Evolutionary conservation across 2,329 filamentous ascomycete species (phyloP), one percentile per base, ranked within the genome.

Genomic region (Dactylella cylindrospora): DNA sequence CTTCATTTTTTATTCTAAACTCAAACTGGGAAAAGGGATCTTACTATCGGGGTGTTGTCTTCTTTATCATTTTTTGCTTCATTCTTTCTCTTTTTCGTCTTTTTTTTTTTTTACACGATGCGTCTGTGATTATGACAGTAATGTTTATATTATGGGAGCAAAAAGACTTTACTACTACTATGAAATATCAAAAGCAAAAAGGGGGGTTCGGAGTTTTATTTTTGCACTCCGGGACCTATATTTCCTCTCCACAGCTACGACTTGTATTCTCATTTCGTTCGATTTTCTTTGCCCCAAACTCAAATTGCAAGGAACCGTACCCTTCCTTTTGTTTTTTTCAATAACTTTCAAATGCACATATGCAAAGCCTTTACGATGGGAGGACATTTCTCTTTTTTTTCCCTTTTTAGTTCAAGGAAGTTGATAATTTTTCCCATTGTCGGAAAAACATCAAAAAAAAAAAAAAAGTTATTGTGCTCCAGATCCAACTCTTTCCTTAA

Each of bases 11-110:
- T 31, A 52, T 43, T 47, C 12, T 49, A 44, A 38, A 36, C 46
- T 40, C 46, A 46, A 62, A 61, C 50, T 62, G 57, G 57, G 57
- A 62, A 62, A 62, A 54, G 57, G 57, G 54, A 36, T 32, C 46
- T 49, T 38, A 54, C 28, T 47, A 44, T 50, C 49, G 57, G 57
- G 57, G 57, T 62, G 57, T 62, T n/a, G n/a, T n/a, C n/a, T n/a
- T 50, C 44, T 55, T 46, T 4, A 60, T 60, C 39, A 43, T 53
- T 52, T 47, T 28, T 20, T 46, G 41, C 33, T 57, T 15, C 15
- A 40, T 44, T 57, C 17, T 10, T 41, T 33, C 36, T 43, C 15
- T 25, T 13, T 35, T 35, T 52, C 19, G 13, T 36, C 35, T 31
- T 19, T 25, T 15, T 36, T 43, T 26, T 28, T 26, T 31, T 23